phyloP scores from a whole-genome alignment of 371 early-diverging fungal genomes.

The Nematocida ironsii region DNA sequence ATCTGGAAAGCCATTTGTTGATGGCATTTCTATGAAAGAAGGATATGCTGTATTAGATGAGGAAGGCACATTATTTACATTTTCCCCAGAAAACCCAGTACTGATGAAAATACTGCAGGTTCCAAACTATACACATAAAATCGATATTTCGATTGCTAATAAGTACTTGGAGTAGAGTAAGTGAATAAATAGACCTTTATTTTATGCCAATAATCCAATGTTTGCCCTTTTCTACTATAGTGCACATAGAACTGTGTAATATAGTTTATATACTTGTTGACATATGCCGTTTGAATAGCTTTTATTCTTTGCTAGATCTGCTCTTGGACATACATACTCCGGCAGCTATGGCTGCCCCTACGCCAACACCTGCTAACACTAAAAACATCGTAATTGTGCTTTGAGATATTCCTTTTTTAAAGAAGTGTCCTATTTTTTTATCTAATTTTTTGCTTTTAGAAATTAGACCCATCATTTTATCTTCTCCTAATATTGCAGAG shows the following conservation, averaged over 20 bases:
- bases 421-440: background rate
- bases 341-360: background rate
- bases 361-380: background rate
- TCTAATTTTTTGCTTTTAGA: slow-evolving; percentile 3
- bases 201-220: too few relatives aligned
- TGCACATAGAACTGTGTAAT: too few relatives aligned
- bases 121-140: slow-evolving; percentile 13
- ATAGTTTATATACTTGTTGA: too few relatives aligned
- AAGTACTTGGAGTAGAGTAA: slow-evolving; percentile 9
- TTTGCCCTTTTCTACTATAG: too few relatives aligned
- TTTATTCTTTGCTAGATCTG: slow-evolving; percentile 2
- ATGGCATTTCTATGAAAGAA: background rate
- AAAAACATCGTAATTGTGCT: background rate
- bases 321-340: background rate
- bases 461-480: slow-evolving; percentile 9
- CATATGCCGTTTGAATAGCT: too few relatives aligned
- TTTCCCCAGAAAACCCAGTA: background rate
- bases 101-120: background rate
- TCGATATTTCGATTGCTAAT: slow-evolving; percentile 9
- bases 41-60: background rate
- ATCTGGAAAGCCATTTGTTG: background rate
- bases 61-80: background rate
- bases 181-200: too few relatives aligned
- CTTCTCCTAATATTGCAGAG: background rate
- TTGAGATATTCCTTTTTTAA: background rate